Base-by-base conservation (phyloP, 2,329 filamentous ascomycete genomes). In the Dothideomycetes sp. region DNA sequence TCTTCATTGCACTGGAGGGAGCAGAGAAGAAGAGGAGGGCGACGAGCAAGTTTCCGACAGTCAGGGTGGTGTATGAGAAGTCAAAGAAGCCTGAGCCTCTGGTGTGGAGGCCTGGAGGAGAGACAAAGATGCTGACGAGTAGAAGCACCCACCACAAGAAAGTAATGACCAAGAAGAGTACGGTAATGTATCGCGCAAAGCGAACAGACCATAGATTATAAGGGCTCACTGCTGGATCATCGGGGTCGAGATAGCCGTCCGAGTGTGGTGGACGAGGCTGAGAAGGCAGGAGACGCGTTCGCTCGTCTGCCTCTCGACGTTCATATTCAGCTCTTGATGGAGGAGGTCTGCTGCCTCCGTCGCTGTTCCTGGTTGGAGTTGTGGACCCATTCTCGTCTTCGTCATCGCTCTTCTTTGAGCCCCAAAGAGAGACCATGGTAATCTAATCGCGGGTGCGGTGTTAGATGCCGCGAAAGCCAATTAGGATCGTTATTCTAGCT, bases 131-230 rank as follows among this genome's bases (percentile, higher is more conserved):
- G 40, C 85, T 86, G 12, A 95, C 77, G n/a, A 98, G 71, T 24
- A 94, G 69, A 39, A 95, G 60, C 8, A 85, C 72, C 89, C 91
- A 96, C 89, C 89, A 96, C n/a, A 86, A 53, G 53, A 93, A 86
- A 41, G 79, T 84, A 50, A 88, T 57, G 37, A 77, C 59, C 15
- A 89, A 69, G 54, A 95, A 84, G 29, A 85, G 52, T 40, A 94
- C 69, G 4, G 86, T 89, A 45, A 91, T 60, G 55, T 79, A 84
- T 56, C 87, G 77, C 40, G 91, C 69, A 34, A 83, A 75, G 14
- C 91, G 81, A 36, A 98, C 83, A 43, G 78, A 85, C 81, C 87
- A 94, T 29, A 96, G 75, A 52, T 98, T 98, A 65, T 95, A 95
- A 0, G 91, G 91, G 55, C 75, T 60, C 61, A 94, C 84, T 48